Evolutionary conservation across 306 rosid species (phyloP).

Genomic region (Pterocarpus macrocarpus): DNA sequence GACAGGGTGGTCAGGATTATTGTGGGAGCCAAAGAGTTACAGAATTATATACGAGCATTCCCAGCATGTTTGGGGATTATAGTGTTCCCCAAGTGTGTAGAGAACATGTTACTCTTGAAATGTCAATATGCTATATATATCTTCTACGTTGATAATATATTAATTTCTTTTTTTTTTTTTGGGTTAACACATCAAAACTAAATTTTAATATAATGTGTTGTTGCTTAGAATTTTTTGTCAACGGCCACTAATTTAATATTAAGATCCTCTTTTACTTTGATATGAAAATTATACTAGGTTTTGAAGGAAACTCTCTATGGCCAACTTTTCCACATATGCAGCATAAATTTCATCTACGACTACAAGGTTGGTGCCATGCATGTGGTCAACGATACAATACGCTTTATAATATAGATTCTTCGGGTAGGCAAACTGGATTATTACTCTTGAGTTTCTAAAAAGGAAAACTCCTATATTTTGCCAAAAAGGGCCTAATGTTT

Average conservation of each 20-base stretch:
- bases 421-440: not conserved
- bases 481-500: too few species aligned
- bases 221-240: conserved; percentile 46
- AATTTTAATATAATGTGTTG: not conserved
- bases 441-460: not conserved
- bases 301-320: conserved; percentile 33
- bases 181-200: too few species aligned
- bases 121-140: conserved; percentile 13
- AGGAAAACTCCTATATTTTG: too few species aligned
- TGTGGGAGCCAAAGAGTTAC: not conserved
- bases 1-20: conserved; percentile 49
- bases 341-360: not conserved
- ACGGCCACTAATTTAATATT: conserved; percentile 36
- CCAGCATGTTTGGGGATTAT: conserved; percentile 46
- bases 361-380: conserved; percentile 48
- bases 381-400: conserved; percentile 22
- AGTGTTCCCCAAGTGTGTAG: conserved; percentile 37
- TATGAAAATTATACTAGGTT: conserved; percentile 42
- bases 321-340: conserved; percentile 6
- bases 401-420: conserved; percentile 15
- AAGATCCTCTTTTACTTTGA: conserved; percentile 22
- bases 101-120: conserved; percentile 50
- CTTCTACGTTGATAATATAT: too few species aligned
- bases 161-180: too few species aligned
- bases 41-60: conserved; percentile 37